Evolutionary conservation across 1,284 basidiomycete species (phyloP), one percentile per base, ranked within the genome.

Genomic region (Mycena sp.): DNA sequence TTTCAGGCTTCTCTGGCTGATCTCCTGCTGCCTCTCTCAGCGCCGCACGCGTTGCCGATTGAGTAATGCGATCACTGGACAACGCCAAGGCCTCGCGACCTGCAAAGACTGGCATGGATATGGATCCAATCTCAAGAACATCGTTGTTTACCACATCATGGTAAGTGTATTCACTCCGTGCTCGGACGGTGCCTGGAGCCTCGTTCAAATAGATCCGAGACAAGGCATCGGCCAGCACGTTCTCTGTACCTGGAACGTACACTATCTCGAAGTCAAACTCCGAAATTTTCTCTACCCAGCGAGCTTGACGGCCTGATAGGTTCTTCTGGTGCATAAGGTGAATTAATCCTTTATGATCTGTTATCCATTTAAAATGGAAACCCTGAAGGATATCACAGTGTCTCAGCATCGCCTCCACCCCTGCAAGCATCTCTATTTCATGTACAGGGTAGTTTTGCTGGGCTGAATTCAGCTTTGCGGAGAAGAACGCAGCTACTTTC

Each of bases 361-460:
- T 81, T 5, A 72, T 55, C 72, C 79, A 76, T 0, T 37, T 54
- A 32, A 83, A 81, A 0, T 57, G 40, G 0, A 43, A 46, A 0
- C 80, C 80, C 9, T 73, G 69, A 1, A 80, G 65, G 6, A 78
- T 71, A 52, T 77, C 67, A 0, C 65, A 28, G 52, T 78, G 71
- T 3, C 72, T 16, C 21, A 77, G 64, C 67, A 81, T 74, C 2
- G 78, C 68, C 52, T 79, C 74, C 1, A 80, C 62, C 1, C 77
- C 73, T 0, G 74, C 79, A 0, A 81, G 50, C 67, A 78, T 70
- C 48, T 81, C 77, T 6, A 74, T 73, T 54, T 80, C 73, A 58
- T 78, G 75, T 0, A 76, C 71, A 4, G 74, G 72, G 51, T 82
- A 82, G 35, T 80, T 81, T 29, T 78, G 75, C 61, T 81, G 78